Percentiles rank a stretch among this genome's conserved stretches.
phyloP scores from a whole-genome alignment of 2,329 filamentous ascomycete species.

The Paraphoma sp. region DNA sequence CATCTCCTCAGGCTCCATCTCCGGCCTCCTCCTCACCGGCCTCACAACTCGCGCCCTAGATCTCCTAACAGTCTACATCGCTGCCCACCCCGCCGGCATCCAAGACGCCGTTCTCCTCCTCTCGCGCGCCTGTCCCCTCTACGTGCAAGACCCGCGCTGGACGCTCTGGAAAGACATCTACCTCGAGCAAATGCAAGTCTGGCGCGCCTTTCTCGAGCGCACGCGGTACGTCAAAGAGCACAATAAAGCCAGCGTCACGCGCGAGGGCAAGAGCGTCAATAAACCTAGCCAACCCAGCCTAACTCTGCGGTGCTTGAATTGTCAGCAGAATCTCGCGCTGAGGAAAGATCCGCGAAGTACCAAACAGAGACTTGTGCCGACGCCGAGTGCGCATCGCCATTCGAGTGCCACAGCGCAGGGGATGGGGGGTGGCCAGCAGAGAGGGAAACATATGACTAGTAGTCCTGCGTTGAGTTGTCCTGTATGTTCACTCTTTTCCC shows the following conservation, averaged over 20 bases:
- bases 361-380: conserved; percentile 30
- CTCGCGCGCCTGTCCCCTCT: conserved; percentile 75
- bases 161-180: conserved; percentile 78
- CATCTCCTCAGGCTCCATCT: conserved; percentile 72
- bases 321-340: conserved; percentile 63
- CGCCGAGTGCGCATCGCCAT: conserved; percentile 5
- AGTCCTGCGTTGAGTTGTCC: conserved; percentile 63
- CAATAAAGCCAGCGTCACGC: conserved; percentile 69
- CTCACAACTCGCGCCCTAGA: conserved; percentile 76
- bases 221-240: conserved; percentile 81
- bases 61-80: conserved; percentile 76
- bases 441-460: conserved; percentile 12
- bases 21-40: conserved; percentile 79
- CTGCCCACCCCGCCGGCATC: conserved; percentile 73
- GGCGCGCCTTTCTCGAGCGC: conserved; percentile 73
- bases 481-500: background rate
- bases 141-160: conserved; percentile 78
- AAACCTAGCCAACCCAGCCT: conserved; percentile 71
- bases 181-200: conserved; percentile 73
- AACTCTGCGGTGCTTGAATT: conserved; percentile 78
- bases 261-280: conserved; percentile 68
- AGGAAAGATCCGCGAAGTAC: conserved; percentile 33
- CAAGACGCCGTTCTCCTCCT: conserved; percentile 80
- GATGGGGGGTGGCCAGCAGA: background rate
- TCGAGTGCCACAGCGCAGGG: background rate